Evolutionary conservation across 257 asterid species (phyloP), one percentile per base, ranked within the genome.

Genomic region (Solanum stenotomum): DNA sequence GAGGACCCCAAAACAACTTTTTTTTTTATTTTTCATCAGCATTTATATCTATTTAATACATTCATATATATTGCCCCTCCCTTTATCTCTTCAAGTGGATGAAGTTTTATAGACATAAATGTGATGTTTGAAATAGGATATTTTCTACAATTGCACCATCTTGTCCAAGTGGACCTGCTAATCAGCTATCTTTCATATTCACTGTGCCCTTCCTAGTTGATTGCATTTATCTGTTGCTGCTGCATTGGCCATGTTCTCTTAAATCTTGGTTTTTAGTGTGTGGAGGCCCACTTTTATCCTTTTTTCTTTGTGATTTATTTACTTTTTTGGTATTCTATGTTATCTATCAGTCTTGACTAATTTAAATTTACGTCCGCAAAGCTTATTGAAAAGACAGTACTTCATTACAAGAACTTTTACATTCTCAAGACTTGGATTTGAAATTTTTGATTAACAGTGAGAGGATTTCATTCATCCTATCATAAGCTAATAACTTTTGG

Each of bases 91-190:
- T 27, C 86, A 29, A 82, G 31, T 82, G 42, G 20, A 76, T 89
- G 94, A 93, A 92, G 90, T 88, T 56, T 56, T 22, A 20, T 94
- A 31, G 90, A 52, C 87, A 91, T 94, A 16, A 89, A 86, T 6
- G 89, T 94, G 42, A 52, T 46, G 78, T 70, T 46, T n/a, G 12
- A 74, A 10, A 15, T 13, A 2, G 46, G 22, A 4, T 42, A 74
- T 42, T 72, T 37, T 86, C 88, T 0, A 5, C 85, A 11, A 83
- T 90, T 1, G 38, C 92, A 27, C 87, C 91, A 2, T 3, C 78
- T 8, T 44, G 16, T 49, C 85, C 85, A 49, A 46, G 70, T 81
- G 85, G 85, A 38, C 40, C 40, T 46, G 40, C 67, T 27, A 14
- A 70, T 81, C 40, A 8, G 37, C n/a, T 44, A 44, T n/a, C 68